phyloP scores from a whole-genome alignment of 306 rosid genomes.

The Quercus glauca region DNA sequence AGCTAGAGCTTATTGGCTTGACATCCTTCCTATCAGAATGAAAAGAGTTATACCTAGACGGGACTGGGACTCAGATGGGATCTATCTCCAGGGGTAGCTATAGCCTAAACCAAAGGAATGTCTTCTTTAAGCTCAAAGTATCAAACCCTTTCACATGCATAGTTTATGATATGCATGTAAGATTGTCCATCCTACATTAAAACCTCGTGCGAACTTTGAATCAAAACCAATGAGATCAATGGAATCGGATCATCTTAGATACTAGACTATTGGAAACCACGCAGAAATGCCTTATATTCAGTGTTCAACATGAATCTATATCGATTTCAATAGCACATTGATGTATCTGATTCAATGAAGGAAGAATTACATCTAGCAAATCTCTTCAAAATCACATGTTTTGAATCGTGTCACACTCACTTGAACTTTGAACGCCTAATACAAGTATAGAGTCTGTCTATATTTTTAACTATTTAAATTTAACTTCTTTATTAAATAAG shows the following conservation, averaged over 20 bases:
- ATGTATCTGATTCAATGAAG: neutral
- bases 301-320: neutral
- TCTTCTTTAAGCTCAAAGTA: neutral
- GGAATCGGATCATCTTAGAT: neutral
- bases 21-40: neutral
- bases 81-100: neutral
- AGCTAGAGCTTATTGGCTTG: neutral
- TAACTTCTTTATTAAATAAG: neutral
- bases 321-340: neutral
- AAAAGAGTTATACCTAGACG: neutral
- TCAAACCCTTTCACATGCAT: neutral
- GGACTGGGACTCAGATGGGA: neutral
- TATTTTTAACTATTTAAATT: neutral
- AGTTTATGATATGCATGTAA: constrained; percentile 1
- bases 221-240: neutral
- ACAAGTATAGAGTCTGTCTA: neutral
- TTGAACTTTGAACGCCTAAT: neutral
- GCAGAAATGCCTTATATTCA: neutral
- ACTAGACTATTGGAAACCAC: neutral
- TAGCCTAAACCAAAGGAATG: neutral
- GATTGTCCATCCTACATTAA: neutral
- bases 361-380: too few relatives aligned
- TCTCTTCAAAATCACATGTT: too few relatives aligned
- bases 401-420: too few relatives aligned
- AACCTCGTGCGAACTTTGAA: neutral